These are phyloP conservation scores for Euphorbia tirucalli DNA, from an alignment of 345 rosid species.

Conservation along the genomic window DNA sequence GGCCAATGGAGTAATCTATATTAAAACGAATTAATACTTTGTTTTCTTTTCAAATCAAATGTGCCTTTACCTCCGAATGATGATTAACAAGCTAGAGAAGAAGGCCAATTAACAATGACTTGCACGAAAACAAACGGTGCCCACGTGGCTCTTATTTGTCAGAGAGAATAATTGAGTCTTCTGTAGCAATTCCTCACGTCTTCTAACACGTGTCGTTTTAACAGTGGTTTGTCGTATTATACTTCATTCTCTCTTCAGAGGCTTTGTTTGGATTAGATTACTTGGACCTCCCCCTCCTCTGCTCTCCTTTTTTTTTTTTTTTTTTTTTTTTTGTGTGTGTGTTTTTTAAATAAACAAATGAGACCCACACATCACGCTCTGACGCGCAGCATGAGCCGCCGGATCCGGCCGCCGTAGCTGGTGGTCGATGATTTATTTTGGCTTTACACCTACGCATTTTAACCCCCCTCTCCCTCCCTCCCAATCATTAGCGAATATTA, in stretches of 20 bases:
- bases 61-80: not conserved
- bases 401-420: conserved; percentile 36
- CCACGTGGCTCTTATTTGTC: conserved; percentile 24
- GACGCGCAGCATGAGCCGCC: conserved; percentile 42
- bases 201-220: conserved; percentile 13
- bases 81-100: not conserved
- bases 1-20: not conserved
- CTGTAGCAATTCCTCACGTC: conserved; percentile 9
- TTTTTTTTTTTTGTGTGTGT: too few species aligned
- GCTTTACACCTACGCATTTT: conserved; percentile 25
- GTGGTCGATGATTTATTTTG: conserved; percentile 12
- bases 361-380: conserved; percentile 8
- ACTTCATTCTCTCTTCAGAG: conserved; percentile 12
- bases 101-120: conserved; percentile 9
- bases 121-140: conserved; percentile 23
- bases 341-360: not conserved
- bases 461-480: too few species aligned
- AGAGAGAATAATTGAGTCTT: conserved; percentile 18
- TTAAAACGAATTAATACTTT: not conserved
- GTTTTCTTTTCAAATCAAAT: not conserved
- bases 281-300: conserved; percentile 16
- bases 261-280: conserved; percentile 10
- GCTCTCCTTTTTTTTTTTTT: not conserved
- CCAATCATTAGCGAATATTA: conserved; percentile 20
- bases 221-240: conserved; percentile 19